Evolutionary conservation across 225 moss, liverwort and hornwort species (phyloP), one percentile per base, ranked within the genome.

Genomic region (Pleurozium schreberi): DNA sequence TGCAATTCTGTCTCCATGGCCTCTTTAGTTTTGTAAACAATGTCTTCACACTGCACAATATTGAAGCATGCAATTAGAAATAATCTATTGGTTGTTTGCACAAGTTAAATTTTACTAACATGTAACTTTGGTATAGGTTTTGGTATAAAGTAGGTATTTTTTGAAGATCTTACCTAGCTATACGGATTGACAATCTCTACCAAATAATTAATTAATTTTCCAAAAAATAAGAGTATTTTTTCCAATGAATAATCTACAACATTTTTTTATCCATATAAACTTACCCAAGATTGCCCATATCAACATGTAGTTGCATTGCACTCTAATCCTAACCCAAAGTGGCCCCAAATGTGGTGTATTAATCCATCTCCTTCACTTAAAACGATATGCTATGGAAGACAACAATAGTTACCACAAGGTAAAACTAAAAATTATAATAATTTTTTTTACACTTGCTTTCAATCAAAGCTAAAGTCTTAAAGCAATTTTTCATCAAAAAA

Each of bases 141-240:
- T 11, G 10, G 10, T 27, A 79, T 40, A 9, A 38, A 18, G 1
- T 14, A 43, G 21, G 1, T 31, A 20, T 60, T 20, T 59, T 40
- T 60, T 43, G 6, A 60, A 60, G 31, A 78, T 10, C 0, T 0
- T 25, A 78, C 0, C 1, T 0, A 0, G 2, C 15, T 53, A 2
- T 6, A 0, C 15, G 2, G 1, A 23, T 77, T 10, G 3, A 1
- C 2, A 53, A 1, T 76, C 1, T 76, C 0, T 14, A 0, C 5
- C 14, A 9, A 75, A 34, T 34, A 76, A 76, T 75, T 21, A 75
- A 34, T 22, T 5, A 8, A 52, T 23, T 53, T 34, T 0, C 3
- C 36, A 14, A 36, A 23, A 76, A 8, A 0, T 22, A 8, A 8
- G 0, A 21, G 8, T 52, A 36, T 14, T 34, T 36, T 25, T 0